Base-by-base conservation (phyloP, 106 monocot species). In the Platanthera zijinensis region DNA sequence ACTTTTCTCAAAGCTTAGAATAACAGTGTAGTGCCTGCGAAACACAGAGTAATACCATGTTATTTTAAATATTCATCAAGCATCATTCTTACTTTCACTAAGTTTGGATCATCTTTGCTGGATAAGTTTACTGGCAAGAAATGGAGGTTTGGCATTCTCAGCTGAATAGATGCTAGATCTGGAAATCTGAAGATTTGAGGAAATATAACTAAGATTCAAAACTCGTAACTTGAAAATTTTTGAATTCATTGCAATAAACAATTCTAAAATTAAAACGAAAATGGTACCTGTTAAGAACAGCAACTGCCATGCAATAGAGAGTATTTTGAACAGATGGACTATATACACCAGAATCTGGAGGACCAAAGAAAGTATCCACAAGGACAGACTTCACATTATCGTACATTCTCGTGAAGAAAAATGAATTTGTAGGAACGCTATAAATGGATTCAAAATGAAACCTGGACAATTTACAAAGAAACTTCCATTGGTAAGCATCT, bases 301-400 rank as follows among this genome's bases (percentile, higher is more conserved):
- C 86, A 77, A 82, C 87, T 45, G 87, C 96, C 90, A 96, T 96
- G 8, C 90, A 78, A 62, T 86, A 93, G 15, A 96, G 90, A 21
- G 96, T 96, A 74, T 83, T 93, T 81, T 96, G 96, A 50, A 96
- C 96, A 7, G 96, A 96, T 54, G 96, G 90, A 71, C 96, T 96
- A 83, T 96, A 96, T 14, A 93, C 87, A 48, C 96, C 96, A 8
- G 68, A 71, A 53, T 83, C 56, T 13, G 87, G 79, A 25, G 84
- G 81, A 1, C 96, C 96, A 39, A 93, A 96, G 78, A 96, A 96
- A 9, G 87, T 96, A 22, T 82, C 90, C 3, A 61, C 79, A 21
- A 96, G 49, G 73, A 82, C 80, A 72, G 84, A 82, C 79, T 93
- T 96, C 21, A 92, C 89, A 47, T 82, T 87, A 52, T 62, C 39